phyloP scores from a whole-genome alignment of 2,329 filamentous ascomycete genomes.

The Penicillium janthinellum region DNA sequence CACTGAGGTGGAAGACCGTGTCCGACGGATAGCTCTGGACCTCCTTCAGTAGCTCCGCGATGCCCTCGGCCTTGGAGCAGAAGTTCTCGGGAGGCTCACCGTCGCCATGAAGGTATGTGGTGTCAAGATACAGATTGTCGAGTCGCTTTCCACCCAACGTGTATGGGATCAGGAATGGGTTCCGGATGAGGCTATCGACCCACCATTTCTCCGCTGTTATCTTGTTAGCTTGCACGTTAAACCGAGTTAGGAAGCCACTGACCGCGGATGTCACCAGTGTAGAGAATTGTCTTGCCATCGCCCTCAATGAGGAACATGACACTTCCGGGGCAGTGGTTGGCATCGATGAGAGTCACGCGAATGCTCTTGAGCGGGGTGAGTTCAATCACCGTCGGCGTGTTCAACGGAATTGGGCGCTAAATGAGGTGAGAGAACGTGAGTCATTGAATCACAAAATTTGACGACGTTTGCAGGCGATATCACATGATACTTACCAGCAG shows the following conservation, averaged over 20 bases:
- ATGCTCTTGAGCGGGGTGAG: conserved; percentile 69
- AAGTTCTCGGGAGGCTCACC: conserved; percentile 50
- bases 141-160: conserved; percentile 65
- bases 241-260: conserved; percentile 1
- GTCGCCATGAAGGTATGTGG: conserved; percentile 58
- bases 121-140: conserved; percentile 87
- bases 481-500: conserved; percentile 55
- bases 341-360: conserved; percentile 81
- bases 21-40: conserved; percentile 68
- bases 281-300: conserved; percentile 70
- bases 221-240: conserved; percentile 10
- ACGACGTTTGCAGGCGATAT: neutral
- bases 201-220: conserved; percentile 73
- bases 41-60: conserved; percentile 71
- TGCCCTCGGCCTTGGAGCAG: conserved; percentile 70
- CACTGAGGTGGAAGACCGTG: conserved; percentile 79
- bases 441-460: neutral
- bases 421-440: neutral
- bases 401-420: conserved; percentile 76
- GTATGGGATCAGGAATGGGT: conserved; percentile 75
- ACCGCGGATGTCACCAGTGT: conserved; percentile 83
- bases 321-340: conserved; percentile 87
- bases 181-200: conserved; percentile 70
- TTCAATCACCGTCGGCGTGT: conserved; percentile 76
- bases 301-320: conserved; percentile 92